phyloP scores from a whole-genome alignment of 1,284 basidiomycete species.

The Pholiota adiposa region DNA sequence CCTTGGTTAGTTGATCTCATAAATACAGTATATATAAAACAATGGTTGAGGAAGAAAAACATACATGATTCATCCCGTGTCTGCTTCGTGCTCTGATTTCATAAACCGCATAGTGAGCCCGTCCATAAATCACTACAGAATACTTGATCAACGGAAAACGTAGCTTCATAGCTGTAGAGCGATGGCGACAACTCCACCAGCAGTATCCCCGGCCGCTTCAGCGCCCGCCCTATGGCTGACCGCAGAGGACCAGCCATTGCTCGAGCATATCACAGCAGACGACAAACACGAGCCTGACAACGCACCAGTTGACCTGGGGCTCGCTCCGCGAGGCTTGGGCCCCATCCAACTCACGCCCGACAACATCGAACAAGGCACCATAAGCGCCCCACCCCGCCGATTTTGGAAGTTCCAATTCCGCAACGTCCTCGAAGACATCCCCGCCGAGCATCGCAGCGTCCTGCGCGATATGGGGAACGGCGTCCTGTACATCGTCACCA shows the following conservation, averaged over 20 bases:
- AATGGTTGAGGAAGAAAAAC: not conserved
- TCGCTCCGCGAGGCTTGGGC: not conserved
- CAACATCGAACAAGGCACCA: not conserved
- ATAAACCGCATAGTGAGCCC: not conserved
- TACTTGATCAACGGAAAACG: not conserved
- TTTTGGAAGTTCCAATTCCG: not conserved
- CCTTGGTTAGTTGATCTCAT: not conserved
- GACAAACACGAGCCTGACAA: not conserved
- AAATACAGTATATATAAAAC: not conserved
- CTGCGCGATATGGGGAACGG: conserved; percentile 17
- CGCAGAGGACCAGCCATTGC: not conserved
- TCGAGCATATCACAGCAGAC: not conserved
- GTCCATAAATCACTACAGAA: not conserved
- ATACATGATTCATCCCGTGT: not conserved
- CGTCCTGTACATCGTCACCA: conserved; percentile 13
- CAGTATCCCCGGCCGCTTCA: not conserved
- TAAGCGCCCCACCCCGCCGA: not conserved
- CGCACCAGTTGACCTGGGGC: conserved; percentile 4
- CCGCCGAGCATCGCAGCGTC: conserved; percentile 8
- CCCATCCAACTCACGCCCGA: conserved; percentile 12
- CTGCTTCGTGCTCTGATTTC: not conserved
- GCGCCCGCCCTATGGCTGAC: not conserved
- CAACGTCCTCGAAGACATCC: not conserved
- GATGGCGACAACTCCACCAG: not conserved
- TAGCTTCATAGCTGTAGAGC: not conserved